Evolutionary conservation across 495 filamentous ascomycete species (phyloP).

Genomic region (Penicillium daleae): DNA sequence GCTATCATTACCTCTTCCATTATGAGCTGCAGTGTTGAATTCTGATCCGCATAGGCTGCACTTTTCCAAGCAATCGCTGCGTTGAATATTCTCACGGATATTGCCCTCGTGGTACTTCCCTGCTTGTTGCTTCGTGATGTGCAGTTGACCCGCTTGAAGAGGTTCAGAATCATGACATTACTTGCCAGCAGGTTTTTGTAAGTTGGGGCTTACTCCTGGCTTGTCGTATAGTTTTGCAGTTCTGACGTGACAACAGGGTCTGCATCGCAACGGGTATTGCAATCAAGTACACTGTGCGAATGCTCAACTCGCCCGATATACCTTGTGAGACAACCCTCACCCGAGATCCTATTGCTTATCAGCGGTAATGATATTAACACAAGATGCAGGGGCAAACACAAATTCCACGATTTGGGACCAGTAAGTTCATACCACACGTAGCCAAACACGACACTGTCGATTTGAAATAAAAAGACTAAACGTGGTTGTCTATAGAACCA

Average conservation of each 20-base stretch:
- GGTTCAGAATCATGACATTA: slow-evolving; percentile 27
- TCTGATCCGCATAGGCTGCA: slow-evolving; percentile 11
- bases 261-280: slow-evolving; percentile 23
- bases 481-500: slow-evolving; percentile 9
- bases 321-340: slow-evolving; percentile 18
- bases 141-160: slow-evolving; percentile 22
- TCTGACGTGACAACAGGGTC: slow-evolving; percentile 15
- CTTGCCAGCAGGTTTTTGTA: slow-evolving; percentile 32
- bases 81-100: slow-evolving; percentile 33
- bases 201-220: slow-evolving; percentile 4
- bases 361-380: neutral
- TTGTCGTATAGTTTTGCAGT: neutral
- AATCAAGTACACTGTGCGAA: slow-evolving; percentile 21
- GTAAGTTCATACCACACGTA: slow-evolving; percentile 19
- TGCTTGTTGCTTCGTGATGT: slow-evolving; percentile 30
- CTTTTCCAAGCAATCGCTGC: slow-evolving; percentile 27
- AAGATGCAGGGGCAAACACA: slow-evolving; percentile 23
- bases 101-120: slow-evolving; percentile 26
- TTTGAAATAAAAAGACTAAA: neutral
- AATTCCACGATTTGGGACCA: slow-evolving; percentile 33
- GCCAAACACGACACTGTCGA: neutral
- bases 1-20: neutral
- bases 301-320: slow-evolving; percentile 20
- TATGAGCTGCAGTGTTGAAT: neutral
- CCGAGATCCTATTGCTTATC: neutral